Evolutionary conservation across 371 early-diverging fungal genomes (phyloP).

Genomic region (Mortierella sp.): DNA sequence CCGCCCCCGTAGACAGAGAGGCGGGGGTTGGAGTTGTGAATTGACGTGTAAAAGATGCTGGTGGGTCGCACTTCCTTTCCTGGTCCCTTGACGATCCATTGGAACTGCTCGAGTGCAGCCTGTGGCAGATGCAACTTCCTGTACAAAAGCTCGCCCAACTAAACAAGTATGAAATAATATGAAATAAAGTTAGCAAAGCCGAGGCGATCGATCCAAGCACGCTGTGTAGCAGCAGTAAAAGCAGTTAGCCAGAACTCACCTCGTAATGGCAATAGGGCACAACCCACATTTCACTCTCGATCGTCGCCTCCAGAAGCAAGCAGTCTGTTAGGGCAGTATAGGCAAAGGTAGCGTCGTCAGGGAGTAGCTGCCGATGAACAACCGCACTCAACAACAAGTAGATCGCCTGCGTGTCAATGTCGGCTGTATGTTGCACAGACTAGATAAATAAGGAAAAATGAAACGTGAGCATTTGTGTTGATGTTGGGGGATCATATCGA

Average conservation of each 20-base stretch:
- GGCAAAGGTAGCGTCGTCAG: slow-evolving; percentile 53
- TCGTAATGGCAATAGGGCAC: slow-evolving; percentile 59
- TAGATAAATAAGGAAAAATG: slow-evolving; percentile 5
- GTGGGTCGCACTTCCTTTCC: slow-evolving; percentile 44
- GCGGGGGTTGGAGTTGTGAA: slow-evolving; percentile 27
- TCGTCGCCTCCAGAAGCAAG: slow-evolving; percentile 46
- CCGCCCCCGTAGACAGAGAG: slow-evolving; percentile 53
- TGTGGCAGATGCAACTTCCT: slow-evolving; percentile 52
- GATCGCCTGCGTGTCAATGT: slow-evolving; percentile 53
- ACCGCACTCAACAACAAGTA: slow-evolving; percentile 58
- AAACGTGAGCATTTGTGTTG: neutral
- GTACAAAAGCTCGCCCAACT: slow-evolving; percentile 59
- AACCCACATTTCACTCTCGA: slow-evolving; percentile 60
- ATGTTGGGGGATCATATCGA: neutral
- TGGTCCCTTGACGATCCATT: slow-evolving; percentile 59
- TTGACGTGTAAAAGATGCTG: slow-evolving; percentile 24
- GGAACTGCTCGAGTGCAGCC: slow-evolving; percentile 59
- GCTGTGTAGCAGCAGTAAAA: neutral
- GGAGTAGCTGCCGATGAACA: slow-evolving; percentile 56
- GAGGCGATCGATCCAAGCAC: neutral
- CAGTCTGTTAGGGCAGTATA: slow-evolving; percentile 57
- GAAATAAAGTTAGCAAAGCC: neutral
- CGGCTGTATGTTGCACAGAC: slow-evolving; percentile 41
- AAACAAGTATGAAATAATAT: too few species aligned
- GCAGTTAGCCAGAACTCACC: slow-evolving; percentile 20